Conservation (phyloP, 495 filamentous ascomycete genomes). For the Penicillium dipodomyicola region DNA sequence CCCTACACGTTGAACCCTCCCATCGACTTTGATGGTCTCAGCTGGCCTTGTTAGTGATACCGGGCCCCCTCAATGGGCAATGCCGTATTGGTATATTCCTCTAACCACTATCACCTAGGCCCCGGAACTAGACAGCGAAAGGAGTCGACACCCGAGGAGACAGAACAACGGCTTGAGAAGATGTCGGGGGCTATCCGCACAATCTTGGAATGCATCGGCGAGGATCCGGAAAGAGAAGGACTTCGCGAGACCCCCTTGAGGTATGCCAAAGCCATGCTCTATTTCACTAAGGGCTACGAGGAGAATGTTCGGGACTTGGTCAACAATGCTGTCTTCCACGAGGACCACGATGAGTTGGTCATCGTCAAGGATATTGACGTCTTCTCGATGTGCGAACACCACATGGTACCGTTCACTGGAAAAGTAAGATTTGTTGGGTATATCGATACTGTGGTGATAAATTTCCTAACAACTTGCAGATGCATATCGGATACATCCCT, state of each 20-base stretch:
- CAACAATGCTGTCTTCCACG: slow-evolving; percentile 93
- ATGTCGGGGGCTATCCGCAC: slow-evolving; percentile 83
- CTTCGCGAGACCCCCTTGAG: slow-evolving; percentile 81
- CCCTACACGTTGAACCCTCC: slow-evolving; percentile 63
- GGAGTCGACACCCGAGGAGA: slow-evolving; percentile 74
- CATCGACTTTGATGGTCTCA: slow-evolving; percentile 68
- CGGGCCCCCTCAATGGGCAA: too few relatives aligned
- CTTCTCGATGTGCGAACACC: slow-evolving; percentile 94
- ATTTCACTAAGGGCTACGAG: slow-evolving; percentile 98
- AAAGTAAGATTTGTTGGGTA: slow-evolving; percentile 57
- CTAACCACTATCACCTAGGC: slow-evolving; percentile 45
- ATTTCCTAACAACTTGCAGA: slow-evolving; percentile 48
- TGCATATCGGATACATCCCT: slow-evolving; percentile 99
- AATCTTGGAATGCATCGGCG: slow-evolving; percentile 92
- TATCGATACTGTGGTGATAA: slow-evolving; percentile 5
- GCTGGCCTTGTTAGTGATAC: slow-evolving; percentile 63
- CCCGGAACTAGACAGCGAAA: slow-evolving; percentile 75
- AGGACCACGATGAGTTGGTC: slow-evolving; percentile 94
- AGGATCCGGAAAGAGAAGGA: slow-evolving; percentile 91
- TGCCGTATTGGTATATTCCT: background rate
- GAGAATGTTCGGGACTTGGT: slow-evolving; percentile 92
- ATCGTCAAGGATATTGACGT: slow-evolving; percentile 98
- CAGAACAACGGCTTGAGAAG: slow-evolving; percentile 66
- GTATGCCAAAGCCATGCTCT: slow-evolving; percentile 96
- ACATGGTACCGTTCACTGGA: slow-evolving; percentile 93